Evolutionary conservation across 2,329 filamentous ascomycete genomes (phyloP), one percentile per base, ranked within the genome.

Genomic region (Achaetomium macrosporum): DNA sequence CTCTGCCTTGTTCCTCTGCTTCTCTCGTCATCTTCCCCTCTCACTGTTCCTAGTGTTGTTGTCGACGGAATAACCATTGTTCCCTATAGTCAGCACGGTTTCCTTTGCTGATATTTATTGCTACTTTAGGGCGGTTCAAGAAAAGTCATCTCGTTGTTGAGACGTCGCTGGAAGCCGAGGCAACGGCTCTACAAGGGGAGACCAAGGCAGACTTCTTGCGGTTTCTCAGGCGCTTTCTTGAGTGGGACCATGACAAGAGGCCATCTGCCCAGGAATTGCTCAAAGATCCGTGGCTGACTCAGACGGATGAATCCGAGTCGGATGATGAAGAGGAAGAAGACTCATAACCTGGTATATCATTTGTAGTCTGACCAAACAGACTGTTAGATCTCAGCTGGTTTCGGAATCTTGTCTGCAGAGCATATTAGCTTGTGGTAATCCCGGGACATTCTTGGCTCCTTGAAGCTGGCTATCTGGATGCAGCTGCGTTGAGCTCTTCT

Each of bases 261-360:
- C 42, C 54, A 1, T 50, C 37, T 13, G 54, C 54, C 13, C 43
- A 19, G 29, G 50, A 53, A 19, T 16, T 56, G 43, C 47, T 50
- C 31, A 39, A 50, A 25, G 42, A 54, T 37, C 20, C 52, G 12
- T 53, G 51, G 42, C 31, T 53, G 25, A 16, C 13, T 10, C 15
- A 19, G 29, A 39, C 50, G 78, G 81, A 76, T 25, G 65, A 71
- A 55, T 68, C 73, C n/a, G 76, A 77, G 12, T 76, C 73, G 4
- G 78, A 81, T n/a, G 35, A 37, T 4, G 35, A n/a, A 57, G 76
- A 79, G 57, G 54, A 42, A 35, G 47, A 36, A 25, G 25, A 25
- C 25, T 25, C 25, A 25, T 25, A 25, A 25, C 25, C 7, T 25
- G 25, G 25, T 25, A 7, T 25, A 25, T 25, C 25, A 25, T 25